Evolutionary conservation across 805 yeast species (phyloP), one percentile per base, ranked within the genome.

Genomic region (Brettanomyces sp.): DNA sequence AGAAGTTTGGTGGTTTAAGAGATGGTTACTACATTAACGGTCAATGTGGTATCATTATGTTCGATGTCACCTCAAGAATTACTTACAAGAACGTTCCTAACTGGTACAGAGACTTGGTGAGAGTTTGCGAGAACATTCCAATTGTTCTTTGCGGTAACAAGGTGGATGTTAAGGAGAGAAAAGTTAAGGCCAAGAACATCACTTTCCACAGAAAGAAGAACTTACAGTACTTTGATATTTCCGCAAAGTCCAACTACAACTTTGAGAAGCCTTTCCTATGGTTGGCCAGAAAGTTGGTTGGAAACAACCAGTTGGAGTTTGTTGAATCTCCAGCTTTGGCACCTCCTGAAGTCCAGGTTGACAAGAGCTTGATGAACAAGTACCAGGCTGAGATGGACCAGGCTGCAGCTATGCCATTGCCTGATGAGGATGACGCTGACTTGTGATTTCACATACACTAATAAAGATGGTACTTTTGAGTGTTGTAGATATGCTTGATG

Each of bases 201-300:
- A 93, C 99, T 59, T 93, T 93, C 96, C 99, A 93, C 88, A 86
- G 99, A 82, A 93, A 93, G 95, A 93, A 93, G 83, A 93, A 93
- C 79, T 80, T 93, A 71, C 99, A 93, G 76, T 93, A 93, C 78
- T 93, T 93, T 77, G 99, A 93, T 73, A 93, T 93, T 68, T 91
- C 98, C 50, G 99, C 99, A 70, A 93, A 93, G 77, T 93, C 99
- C 56, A 93, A 93, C 80, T 93, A 93, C 79, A 95, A 93, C 80
- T 93, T 93, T 64, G 99, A 93, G 78, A 93, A 95, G 79, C 99
- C 99, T 56, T 93, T 93, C 85, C 82, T 93, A 72, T 93, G 99
- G 99, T 86, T 93, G 65, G 99, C 99, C 46, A 87, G 99, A 82
- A 93, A 93, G 76, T 81, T 93, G 63, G 96, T 88, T 57, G 99